Evolutionary conservation across 805 yeast genomes (phyloP), one percentile per base, ranked within the genome.

Genomic region (Schwanniomyces polymorphus): DNA sequence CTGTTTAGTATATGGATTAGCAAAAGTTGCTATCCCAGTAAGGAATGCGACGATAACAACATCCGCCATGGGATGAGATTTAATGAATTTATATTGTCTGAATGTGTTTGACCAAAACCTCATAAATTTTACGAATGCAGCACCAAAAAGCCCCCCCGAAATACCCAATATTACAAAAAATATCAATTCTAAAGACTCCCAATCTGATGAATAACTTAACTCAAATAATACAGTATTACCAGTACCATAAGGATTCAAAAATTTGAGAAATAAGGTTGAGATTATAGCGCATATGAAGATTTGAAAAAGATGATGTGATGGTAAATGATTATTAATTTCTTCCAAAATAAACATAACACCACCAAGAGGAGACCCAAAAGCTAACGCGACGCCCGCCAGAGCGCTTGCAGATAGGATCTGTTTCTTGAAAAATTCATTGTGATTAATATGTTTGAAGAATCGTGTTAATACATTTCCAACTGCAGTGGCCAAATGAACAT

Each of bases 281-380:
- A 70, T 68, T 46, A 80, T 77, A 11, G 85, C 82, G 59, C 84
- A 79, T 50, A 80, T 74, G 58, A 80, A 81, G 14, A 79, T 70
- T 38, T 79, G 73, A 58, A 81, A 79, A 11, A 81, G 61, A 46
- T 80, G 83, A 45, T 76, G 73, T 7, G 81, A 78, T 4, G 84
- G 79, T 35, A 81, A 65, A 48, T 79, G 76, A 57, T 80, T 77
- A 48, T 79, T 75, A 11, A 81, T 82, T 49, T 81, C 85, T 52
- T 81, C 85, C 43, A 81, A 64, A 23, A 78, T 73, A 57, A 81
- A 81, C 18, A 81, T 57, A 2, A 81, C 83, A 1, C 84, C 85
- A 2, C 85, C 85, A 7, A 81, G 58, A 1, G 85, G 85, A 1
- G 81, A 75, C 0, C 85, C 85, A 61, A 81, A 81, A 1, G 85